Evolutionary conservation across 306 rosid genomes (phyloP).

Genomic region (Inga laurina): DNA sequence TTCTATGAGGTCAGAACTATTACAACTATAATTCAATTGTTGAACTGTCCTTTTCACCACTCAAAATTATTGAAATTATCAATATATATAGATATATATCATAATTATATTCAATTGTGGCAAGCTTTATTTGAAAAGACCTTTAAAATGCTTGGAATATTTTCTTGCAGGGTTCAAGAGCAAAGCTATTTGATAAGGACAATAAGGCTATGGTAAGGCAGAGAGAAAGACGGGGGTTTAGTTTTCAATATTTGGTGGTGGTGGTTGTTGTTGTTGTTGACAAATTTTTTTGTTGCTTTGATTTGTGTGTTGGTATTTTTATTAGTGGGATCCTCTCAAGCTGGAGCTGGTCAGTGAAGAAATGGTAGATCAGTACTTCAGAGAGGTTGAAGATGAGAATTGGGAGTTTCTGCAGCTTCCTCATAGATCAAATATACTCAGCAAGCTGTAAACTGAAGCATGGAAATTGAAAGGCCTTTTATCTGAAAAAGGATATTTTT

Average conservation of each 20-base stretch:
- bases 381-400: background rate
- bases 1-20: background rate
- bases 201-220: constrained; percentile 31
- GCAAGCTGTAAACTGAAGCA: background rate
- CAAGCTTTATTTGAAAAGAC: background rate
- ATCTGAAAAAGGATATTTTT: background rate
- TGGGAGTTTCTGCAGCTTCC: background rate
- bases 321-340: constrained; percentile 11
- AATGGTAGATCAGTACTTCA: background rate
- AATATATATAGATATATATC: background rate
- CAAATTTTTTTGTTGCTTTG: background rate
- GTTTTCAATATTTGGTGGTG: background rate
- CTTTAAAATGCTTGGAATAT: background rate
- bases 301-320: background rate
- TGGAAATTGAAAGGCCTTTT: background rate
- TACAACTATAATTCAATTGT: background rate
- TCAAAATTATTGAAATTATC: background rate
- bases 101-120: background rate
- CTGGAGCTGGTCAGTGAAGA: background rate
- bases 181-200: constrained; percentile 34
- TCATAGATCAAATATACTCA: background rate
- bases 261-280: too few relatives aligned
- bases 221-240: too few relatives aligned
- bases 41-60: background rate
- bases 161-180: constrained; percentile 27